A percentile compares a stretch with the other conserved stretches of the same genome.
Conservation (phyloP, 768 basidiomycete genomes). For the Podaxis pistillaris region DNA sequence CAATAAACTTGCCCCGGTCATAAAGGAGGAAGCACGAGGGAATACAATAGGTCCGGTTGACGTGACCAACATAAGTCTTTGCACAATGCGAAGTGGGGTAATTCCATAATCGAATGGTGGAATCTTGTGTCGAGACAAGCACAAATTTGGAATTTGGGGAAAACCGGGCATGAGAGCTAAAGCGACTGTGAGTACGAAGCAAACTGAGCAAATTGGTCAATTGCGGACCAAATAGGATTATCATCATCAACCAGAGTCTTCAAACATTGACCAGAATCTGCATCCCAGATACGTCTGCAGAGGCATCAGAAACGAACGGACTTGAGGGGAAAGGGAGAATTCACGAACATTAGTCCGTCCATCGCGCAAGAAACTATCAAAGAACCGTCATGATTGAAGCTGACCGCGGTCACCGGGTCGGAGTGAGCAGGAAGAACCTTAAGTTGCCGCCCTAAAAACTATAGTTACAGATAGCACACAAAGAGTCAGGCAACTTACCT, state of each 20-base stretch:
- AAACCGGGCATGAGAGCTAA: conserved; percentile 84
- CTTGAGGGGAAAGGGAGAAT: not conserved
- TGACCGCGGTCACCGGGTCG: conserved; percentile 93
- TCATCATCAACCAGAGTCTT: conserved; percentile 97
- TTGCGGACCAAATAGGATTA: conserved; percentile 81
- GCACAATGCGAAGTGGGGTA: conserved; percentile 87
- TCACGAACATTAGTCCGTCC: conserved; percentile 89
- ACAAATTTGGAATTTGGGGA: conserved; percentile 91
- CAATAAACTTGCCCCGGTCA: conserved; percentile 59
- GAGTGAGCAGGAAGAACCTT: conserved; percentile 94
- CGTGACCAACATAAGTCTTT: conserved; percentile 89
- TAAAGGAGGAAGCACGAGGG: conserved; percentile 61
- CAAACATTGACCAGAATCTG: conserved; percentile 94
- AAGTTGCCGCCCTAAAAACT: conserved; percentile 67
- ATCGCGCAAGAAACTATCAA: conserved; percentile 93
- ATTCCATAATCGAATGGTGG: conserved; percentile 93
- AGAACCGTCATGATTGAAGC: conserved; percentile 93
- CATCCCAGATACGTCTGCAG: conserved; percentile 93
- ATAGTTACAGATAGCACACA: not conserved
- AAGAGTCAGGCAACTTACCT: conserved; percentile 45
- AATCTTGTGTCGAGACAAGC: conserved; percentile 90
- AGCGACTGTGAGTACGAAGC: conserved; percentile 7
- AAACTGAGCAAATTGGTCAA: not conserved
- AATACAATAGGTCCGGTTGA: conserved; percentile 82
- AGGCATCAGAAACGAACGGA: not conserved